Evolutionary conservation across 495 filamentous ascomycete species (phyloP), one percentile per base, ranked within the genome.

Genomic region (Penicillium turbatum): DNA sequence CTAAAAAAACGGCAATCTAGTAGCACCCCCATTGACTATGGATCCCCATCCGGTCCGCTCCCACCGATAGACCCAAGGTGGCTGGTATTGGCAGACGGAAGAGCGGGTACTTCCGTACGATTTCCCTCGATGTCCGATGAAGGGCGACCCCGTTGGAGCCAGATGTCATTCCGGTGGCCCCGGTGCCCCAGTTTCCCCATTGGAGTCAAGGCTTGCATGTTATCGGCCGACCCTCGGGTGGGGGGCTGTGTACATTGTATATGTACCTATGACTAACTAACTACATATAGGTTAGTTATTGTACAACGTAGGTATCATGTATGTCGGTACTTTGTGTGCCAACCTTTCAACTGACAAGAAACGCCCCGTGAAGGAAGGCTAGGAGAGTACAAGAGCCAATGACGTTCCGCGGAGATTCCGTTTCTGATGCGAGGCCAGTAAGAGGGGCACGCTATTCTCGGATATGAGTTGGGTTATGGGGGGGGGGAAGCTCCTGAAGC

Each of bases 91-190:
- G 59, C 43, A 48, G 24, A 49, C 59, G 53, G 56, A 48, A 24
- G 48, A 21, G 55, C 56, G 62, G 59, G 54, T 62, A 55, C 53
- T 52, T 53, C 56, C 59, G 59, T 50, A 27, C 4, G 32, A 13
- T 13, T 4, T 24, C 21, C 21, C 2, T 24, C 21, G 21, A 24
- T 24, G 21, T 24, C 21, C 21, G 21, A 24, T 24, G 2, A 24
- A 38, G 44, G 55, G 27, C 41, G 34, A 27, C 49, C 40, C 7
- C 19, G 21, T 27, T 35, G 43, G 26, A 31, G 29, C 30, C 45
- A 27, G 21, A 49, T 38, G 24, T 16, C 51, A 45, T 45, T 15
- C n/a, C 46, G 19, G 45, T 19, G n/a, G 3, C 34, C 8, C 45
- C 45, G 21, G 26, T 24, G 21, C 21, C 4, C 4, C 2, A 4